Percentiles rank a stretch among this genome's conserved stretches.
Conservation (phyloP, 257 asterid species). For the Nicotiana attenuata region DNA sequence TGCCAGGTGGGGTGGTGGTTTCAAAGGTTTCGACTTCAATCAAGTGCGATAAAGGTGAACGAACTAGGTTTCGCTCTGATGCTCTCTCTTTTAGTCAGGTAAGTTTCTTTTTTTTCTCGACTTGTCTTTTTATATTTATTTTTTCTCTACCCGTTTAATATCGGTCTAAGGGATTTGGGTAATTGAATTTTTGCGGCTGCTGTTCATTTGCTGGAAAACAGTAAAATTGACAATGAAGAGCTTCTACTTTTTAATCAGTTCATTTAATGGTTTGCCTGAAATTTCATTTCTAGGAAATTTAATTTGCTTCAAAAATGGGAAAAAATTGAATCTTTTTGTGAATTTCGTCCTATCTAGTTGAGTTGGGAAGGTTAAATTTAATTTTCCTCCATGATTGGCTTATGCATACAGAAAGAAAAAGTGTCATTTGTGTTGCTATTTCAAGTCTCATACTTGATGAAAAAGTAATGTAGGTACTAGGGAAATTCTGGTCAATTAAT, state of each 20-base stretch:
- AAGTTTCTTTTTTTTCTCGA: not conserved
- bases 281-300: not conserved
- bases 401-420: not conserved
- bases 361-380: not conserved
- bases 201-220: not conserved
- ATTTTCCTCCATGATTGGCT: not conserved
- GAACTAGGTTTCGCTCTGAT: slow-evolving; percentile 89
- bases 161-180: not conserved
- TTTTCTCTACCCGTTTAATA: too few species aligned
- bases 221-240: not conserved
- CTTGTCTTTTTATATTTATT: not conserved
- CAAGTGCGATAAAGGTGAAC: slow-evolving; percentile 97
- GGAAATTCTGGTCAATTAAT: not conserved
- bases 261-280: not conserved
- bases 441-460: not conserved
- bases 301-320: not conserved
- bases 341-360: not conserved
- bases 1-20: slow-evolving; percentile 80
- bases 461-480: not conserved
- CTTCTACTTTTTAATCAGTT: not conserved
- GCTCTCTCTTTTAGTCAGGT: slow-evolving; percentile 80
- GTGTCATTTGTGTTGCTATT: not conserved
- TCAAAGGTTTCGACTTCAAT: slow-evolving; percentile 51
- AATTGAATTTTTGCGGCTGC: not conserved
- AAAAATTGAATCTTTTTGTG: not conserved